Evolutionary conservation across 306 rosid species (phyloP).

Genomic region (Quercus robur): DNA sequence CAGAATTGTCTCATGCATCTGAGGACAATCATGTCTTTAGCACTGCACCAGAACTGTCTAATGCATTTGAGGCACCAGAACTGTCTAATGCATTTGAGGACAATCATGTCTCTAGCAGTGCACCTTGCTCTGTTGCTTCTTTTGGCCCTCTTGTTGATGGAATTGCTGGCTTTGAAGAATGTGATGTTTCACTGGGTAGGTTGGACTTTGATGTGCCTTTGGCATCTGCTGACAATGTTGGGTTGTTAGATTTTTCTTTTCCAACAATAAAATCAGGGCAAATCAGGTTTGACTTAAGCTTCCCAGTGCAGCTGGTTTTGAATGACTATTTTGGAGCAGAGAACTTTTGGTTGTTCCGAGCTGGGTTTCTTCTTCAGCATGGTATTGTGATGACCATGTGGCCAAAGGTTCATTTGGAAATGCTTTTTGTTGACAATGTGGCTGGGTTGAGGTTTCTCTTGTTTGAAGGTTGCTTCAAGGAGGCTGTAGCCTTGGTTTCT

Average conservation of each 20-base stretch:
- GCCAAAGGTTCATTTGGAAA: conserved; percentile 81
- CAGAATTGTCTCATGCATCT: conserved; percentile 29
- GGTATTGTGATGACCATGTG: conserved; percentile 60
- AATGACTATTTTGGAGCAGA: conserved; percentile 40
- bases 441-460: conserved; percentile 74
- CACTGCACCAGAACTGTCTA: conserved; percentile 27
- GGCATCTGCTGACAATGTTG: conserved; percentile 52
- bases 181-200: conserved; percentile 19
- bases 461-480: conserved; percentile 81
- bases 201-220: conserved; percentile 39
- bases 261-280: conserved; percentile 40
- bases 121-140: conserved; percentile 30
- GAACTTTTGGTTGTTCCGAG: conserved; percentile 44
- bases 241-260: conserved; percentile 38
- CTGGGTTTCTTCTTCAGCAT: conserved; percentile 41
- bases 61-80: conserved; percentile 28
- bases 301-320: conserved; percentile 38
- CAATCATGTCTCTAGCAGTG: conserved; percentile 19
- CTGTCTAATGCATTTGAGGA: conserved; percentile 27
- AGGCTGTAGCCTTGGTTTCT: conserved; percentile 62
- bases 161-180: conserved; percentile 23
- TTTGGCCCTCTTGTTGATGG: conserved; percentile 22
- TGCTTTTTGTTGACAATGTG: conserved; percentile 88
- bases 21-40: conserved; percentile 23
- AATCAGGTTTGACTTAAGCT: conserved; percentile 40